Evolutionary conservation across 805 yeast genomes (phyloP), one percentile per base, ranked within the genome.

Genomic region (Wickerhamomyces strasburgensis): DNA sequence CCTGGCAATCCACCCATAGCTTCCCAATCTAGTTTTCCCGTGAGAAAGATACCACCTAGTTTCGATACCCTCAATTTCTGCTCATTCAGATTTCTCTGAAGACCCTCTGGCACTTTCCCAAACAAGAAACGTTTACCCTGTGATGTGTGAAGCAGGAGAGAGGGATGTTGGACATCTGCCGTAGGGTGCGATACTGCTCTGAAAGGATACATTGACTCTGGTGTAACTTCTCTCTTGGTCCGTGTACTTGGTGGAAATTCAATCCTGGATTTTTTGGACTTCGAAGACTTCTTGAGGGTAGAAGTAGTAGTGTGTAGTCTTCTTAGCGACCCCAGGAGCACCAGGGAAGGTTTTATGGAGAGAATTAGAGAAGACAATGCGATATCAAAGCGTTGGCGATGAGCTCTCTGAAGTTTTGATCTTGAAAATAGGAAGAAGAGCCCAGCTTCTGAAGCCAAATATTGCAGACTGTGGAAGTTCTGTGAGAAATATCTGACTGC

Each of bases 1-100:
- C 98, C 98, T 0, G 98, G 97, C 6, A 90, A 59, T 0, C 98
- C 98, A n/a, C 95, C 86, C 3, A 87, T 62, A n/a, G 80, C 70
- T 5, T 71, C 57, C 96, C 96, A 90, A 37, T 72, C 60, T 9
- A 84, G 43, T n/a, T 64, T 65, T 3, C 98, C 98, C 0, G 96
- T 79, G 5, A 93, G 52, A 51, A 85, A 89, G 4, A 90, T 64
- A 26, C 78, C 74, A 33, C 73, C 68, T 23, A 86, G 58, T 43
- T 74, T 80, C 2, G 80, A 68, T 11, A 84, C 59, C 31, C 71
- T 68, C 18, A 80, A 55, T 31, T 75, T 74, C 44, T 73, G 68
- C 45, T 82, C 87, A 40, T 75, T 73, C 35, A 86, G 60, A 3
- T 74, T 62, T 50, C 98, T 65, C 57, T 90, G 98, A 1, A 86